These are phyloP conservation scores for Solanum hybrid DNA, from an alignment of 305 asterid genomes.

Conservation along the genomic window DNA sequence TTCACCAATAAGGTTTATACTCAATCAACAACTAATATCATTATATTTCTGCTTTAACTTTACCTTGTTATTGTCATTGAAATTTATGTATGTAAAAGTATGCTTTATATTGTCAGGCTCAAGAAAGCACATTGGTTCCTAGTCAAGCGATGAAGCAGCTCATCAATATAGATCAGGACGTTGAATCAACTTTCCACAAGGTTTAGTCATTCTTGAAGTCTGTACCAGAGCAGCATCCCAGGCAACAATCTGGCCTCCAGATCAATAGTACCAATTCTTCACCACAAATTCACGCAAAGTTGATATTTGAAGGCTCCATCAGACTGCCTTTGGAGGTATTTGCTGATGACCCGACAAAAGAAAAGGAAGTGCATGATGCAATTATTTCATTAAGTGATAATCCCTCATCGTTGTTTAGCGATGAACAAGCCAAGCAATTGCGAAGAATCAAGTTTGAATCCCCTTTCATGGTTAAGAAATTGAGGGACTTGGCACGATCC, in stretches of 20 bases:
- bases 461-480: constrained; percentile 1
- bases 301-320: neutral
- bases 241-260: neutral
- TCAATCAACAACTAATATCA: neutral
- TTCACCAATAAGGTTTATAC: neutral
- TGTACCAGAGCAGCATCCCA: neutral
- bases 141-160: neutral
- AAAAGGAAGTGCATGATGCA: constrained; percentile 1
- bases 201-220: neutral
- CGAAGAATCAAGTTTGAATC: neutral
- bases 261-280: neutral
- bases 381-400: neutral
- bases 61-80: neutral
- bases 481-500: neutral
- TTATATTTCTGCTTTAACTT: neutral
- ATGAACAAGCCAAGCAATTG: neutral
- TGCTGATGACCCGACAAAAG: neutral
- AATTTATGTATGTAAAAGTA: neutral
- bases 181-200: neutral
- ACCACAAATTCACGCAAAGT: neutral
- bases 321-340: neutral
- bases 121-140: neutral
- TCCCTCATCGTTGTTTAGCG: neutral
- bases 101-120: neutral
- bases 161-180: neutral